Evolutionary conservation across 805 yeast species (phyloP).

Genomic region (Yamadazyma sp.): DNA sequence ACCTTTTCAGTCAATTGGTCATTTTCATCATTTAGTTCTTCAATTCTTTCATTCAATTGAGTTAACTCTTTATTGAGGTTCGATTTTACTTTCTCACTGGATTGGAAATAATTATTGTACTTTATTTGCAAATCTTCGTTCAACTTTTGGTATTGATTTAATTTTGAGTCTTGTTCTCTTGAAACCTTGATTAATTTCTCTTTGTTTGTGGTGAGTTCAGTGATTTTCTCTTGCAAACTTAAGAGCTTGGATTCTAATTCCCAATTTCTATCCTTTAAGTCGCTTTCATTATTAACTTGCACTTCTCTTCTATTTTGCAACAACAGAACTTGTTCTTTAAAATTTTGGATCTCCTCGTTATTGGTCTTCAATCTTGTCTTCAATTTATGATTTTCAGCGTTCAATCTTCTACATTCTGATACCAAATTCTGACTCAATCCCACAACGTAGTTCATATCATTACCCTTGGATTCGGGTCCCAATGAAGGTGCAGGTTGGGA

Average conservation of each 20-base stretch:
- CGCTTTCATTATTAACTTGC: conserved; percentile 43
- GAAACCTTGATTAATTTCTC: conserved; percentile 30
- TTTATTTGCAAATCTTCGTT: conserved; percentile 45
- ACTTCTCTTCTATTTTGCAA: conserved; percentile 31
- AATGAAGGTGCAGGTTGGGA: conserved; percentile 27
- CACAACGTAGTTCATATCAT: conserved; percentile 69
- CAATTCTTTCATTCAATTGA: conserved; percentile 50
- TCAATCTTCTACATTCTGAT: conserved; percentile 66
- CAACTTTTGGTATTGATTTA: conserved; percentile 37
- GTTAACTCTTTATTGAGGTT: conserved; percentile 41
- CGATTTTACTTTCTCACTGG: conserved; percentile 32
- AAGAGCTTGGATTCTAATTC: conserved; percentile 56
- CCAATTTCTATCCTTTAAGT: conserved; percentile 60
- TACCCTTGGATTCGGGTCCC: conserved; percentile 47
- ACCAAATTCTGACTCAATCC: conserved; percentile 71
- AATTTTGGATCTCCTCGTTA: conserved; percentile 41
- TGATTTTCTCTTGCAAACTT: conserved; percentile 41
- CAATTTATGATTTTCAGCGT: conserved; percentile 56
- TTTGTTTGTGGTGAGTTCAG: conserved; percentile 38
- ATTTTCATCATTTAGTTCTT: conserved; percentile 67
- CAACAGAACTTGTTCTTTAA: conserved; percentile 31
- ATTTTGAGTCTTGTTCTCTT: conserved; percentile 31
- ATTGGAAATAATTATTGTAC: conserved; percentile 38
- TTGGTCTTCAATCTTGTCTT: conserved; percentile 40
- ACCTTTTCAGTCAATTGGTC: conserved; percentile 44